phyloP scores from a whole-genome alignment of 2,329 filamentous ascomycete genomes.

The Fusarium nematophilum region DNA sequence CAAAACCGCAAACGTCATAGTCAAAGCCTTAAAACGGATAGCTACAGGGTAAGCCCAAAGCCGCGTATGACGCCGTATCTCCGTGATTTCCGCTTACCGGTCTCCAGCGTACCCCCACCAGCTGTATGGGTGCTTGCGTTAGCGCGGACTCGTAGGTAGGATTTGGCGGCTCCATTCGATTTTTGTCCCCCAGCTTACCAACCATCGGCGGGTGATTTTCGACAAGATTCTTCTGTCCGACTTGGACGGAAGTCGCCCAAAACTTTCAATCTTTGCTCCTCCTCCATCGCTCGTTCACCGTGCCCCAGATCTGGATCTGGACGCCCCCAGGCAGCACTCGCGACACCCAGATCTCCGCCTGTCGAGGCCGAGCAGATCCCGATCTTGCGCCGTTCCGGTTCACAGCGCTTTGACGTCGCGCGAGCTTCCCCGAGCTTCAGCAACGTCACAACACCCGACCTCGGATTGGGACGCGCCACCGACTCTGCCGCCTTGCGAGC shows the following conservation, averaged over 20 bases:
- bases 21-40: neutral
- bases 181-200: constrained; percentile 35
- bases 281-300: constrained; percentile 8
- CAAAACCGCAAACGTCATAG: constrained; percentile 1
- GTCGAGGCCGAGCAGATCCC: constrained; percentile 18
- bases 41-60: constrained; percentile 1
- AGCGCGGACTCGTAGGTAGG: constrained; percentile 9
- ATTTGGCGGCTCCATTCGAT: constrained; percentile 27
- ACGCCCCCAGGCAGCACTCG: neutral
- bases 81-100: constrained; percentile 1
- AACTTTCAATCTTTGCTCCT: neutral
- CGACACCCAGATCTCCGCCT: neutral
- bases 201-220: constrained; percentile 31
- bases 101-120: constrained; percentile 25
- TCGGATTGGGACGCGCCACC: constrained; percentile 29
- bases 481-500: constrained; percentile 11
- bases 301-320: constrained; percentile 23
- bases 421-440: constrained; percentile 32
- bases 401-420: constrained; percentile 32
- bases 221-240: constrained; percentile 33
- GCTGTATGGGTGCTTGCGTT: constrained; percentile 19
- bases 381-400: constrained; percentile 13
- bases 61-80: constrained; percentile 1
- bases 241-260: constrained; percentile 30
- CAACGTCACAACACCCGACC: too few relatives aligned